Conservation (phyloP, 768 basidiomycete genomes). For the Holtermanniella nyarrowii region DNA sequence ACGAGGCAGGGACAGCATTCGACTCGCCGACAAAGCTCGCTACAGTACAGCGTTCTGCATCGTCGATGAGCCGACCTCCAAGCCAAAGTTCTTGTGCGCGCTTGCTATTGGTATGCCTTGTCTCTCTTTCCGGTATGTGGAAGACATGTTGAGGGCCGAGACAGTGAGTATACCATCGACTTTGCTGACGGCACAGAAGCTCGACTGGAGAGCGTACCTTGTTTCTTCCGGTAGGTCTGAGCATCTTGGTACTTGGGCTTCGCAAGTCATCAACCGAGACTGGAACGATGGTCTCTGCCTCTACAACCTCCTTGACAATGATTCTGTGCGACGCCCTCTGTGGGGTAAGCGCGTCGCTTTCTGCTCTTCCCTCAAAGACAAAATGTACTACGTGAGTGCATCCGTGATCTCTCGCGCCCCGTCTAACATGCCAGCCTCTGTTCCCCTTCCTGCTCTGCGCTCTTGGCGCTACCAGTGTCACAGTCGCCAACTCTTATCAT, state of each 20-base stretch:
- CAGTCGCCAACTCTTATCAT: conserved; percentile 2
- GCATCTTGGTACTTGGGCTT: conserved; percentile 43
- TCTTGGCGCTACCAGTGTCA: conserved; percentile 63
- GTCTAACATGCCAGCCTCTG: conserved; percentile 40
- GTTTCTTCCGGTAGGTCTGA: conserved; percentile 49
- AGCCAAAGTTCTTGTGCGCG: conserved; percentile 69
- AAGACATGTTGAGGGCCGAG: conserved; percentile 3
- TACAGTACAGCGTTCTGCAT: conserved; percentile 12
- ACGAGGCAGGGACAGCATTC: conserved; percentile 3
- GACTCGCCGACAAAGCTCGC: not conserved
- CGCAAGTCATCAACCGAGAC: conserved; percentile 47
- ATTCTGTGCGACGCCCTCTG: conserved; percentile 2
- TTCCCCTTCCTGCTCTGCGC: conserved; percentile 58
- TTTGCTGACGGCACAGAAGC: conserved; percentile 20
- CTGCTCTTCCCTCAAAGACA: not conserved
- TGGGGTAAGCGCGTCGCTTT: conserved; percentile 1
- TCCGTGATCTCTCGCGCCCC: not conserved
- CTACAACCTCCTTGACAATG: not conserved
- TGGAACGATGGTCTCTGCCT: conserved; percentile 44
- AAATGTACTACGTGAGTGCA: conserved; percentile 26
- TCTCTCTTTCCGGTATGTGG: conserved; percentile 50
- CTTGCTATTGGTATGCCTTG: conserved; percentile 82
- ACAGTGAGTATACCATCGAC: conserved; percentile 4
- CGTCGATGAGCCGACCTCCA: conserved; percentile 32
- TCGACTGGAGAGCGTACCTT: conserved; percentile 57